phyloP scores from a whole-genome alignment of 2,329 filamentous ascomycete genomes.

The Elsinoe perseae region DNA sequence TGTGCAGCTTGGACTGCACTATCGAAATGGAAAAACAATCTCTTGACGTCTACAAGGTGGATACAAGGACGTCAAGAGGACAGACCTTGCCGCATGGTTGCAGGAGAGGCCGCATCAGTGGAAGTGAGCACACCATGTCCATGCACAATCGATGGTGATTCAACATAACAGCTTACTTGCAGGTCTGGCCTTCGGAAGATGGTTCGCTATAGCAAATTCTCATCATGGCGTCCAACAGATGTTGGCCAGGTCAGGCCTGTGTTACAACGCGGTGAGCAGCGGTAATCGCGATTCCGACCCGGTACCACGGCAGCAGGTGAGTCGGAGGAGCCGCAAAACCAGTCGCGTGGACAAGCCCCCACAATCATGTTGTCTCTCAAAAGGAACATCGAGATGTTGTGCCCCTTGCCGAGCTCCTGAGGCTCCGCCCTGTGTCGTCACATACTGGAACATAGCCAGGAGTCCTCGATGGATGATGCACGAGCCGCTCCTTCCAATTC shows the following conservation, averaged over 20 bases:
- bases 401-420: background rate
- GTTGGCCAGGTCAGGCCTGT: background rate
- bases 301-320: slow-evolving; percentile 4
- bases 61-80: background rate
- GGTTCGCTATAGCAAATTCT: background rate
- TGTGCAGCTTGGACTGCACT: slow-evolving; percentile 1
- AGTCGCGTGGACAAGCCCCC: slow-evolving; percentile 4
- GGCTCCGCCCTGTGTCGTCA: slow-evolving; percentile 11
- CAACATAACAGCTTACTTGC: background rate
- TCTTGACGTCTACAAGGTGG: background rate
- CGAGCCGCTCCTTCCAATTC: slow-evolving; percentile 1
- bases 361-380: background rate
- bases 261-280: background rate
- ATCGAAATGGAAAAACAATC: slow-evolving; percentile 3
- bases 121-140: background rate
- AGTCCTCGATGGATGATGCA: background rate
- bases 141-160: background rate
- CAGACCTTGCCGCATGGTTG: background rate
- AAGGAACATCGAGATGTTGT: background rate
- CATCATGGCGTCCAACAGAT: background rate
- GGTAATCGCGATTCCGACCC: background rate
- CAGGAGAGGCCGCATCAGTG: slow-evolving; percentile 10
- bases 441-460: background rate
- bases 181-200: background rate
- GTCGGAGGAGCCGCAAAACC: slow-evolving; percentile 1